Conservation (phyloP, 352 stramenopile species). For the Globisporangium heterothallicum region DNA sequence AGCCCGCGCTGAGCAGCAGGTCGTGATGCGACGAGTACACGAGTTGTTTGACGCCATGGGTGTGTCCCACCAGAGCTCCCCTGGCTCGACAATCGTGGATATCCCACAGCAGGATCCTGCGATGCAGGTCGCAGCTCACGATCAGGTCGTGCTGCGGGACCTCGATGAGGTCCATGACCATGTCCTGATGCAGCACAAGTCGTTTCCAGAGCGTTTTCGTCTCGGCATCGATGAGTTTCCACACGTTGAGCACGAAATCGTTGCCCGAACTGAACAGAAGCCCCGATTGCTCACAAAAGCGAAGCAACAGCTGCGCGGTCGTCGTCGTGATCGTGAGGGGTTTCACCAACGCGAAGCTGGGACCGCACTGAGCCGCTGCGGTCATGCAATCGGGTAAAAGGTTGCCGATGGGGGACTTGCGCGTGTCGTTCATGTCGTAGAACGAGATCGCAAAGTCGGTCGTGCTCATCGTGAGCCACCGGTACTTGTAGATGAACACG, state of each 20-base stretch:
- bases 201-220: slow-evolving; percentile 57
- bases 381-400: slow-evolving; percentile 12
- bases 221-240: slow-evolving; percentile 52
- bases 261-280: slow-evolving; percentile 61
- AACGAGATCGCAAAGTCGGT: slow-evolving; percentile 83
- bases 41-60: slow-evolving; percentile 65
- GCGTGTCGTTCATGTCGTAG: slow-evolving; percentile 64
- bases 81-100: slow-evolving; percentile 60
- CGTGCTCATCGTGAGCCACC: slow-evolving; percentile 61
- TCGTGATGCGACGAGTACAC: slow-evolving; percentile 73
- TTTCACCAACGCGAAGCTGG: slow-evolving; percentile 34
- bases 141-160: slow-evolving; percentile 72
- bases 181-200: slow-evolving; percentile 42
- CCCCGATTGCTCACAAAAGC: slow-evolving; percentile 49
- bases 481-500: slow-evolving; percentile 52
- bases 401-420: slow-evolving; percentile 14
- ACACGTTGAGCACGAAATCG: slow-evolving; percentile 65
- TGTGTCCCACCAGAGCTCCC: slow-evolving; percentile 54
- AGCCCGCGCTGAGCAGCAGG: slow-evolving; percentile 73
- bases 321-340: slow-evolving; percentile 59
- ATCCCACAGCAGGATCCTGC: slow-evolving; percentile 78
- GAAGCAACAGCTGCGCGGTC: slow-evolving; percentile 52
- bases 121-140: slow-evolving; percentile 66
- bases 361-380: slow-evolving; percentile 10
- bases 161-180: slow-evolving; percentile 66